These are phyloP conservation scores for Leucocoprinus birnbaumii DNA, from an alignment of 768 basidiomycete genomes.

Conservation along the genomic window DNA sequence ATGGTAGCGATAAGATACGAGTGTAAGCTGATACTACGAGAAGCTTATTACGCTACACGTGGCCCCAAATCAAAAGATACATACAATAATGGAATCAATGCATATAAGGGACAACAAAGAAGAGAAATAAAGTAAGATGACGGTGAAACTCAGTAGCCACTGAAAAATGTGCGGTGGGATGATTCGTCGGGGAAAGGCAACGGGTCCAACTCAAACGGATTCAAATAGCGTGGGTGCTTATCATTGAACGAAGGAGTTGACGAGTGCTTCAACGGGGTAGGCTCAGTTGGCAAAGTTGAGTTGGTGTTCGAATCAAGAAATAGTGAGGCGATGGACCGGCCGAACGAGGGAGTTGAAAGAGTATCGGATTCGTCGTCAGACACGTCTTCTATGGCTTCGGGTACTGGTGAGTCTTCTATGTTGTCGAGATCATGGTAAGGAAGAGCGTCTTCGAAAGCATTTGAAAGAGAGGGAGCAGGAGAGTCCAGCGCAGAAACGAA, in stretches of 20 bases:
- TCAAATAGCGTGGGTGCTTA: slow-evolving; percentile 57
- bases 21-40: slow-evolving; percentile 1
- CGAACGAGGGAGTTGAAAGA: slow-evolving; percentile 57
- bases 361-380: slow-evolving; percentile 85
- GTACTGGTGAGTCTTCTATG: slow-evolving; percentile 66
- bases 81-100: slow-evolving; percentile 17
- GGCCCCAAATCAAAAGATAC: slow-evolving; percentile 12
- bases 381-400: slow-evolving; percentile 80
- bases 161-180: slow-evolving; percentile 35
- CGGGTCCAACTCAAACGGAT: slow-evolving; percentile 66
- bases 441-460: slow-evolving; percentile 51
- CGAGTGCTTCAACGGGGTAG: slow-evolving; percentile 44
- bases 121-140: slow-evolving; percentile 26
- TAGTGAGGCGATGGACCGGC: slow-evolving; percentile 55
- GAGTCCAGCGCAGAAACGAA: slow-evolving; percentile 45
- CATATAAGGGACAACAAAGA: slow-evolving; percentile 17
- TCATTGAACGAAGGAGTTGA: slow-evolving; percentile 61
- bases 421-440: slow-evolving; percentile 65
- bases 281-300: slow-evolving; percentile 44
- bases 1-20: slow-evolving; percentile 11
- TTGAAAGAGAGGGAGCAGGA: slow-evolving; percentile 42
- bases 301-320: slow-evolving; percentile 49
- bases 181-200: slow-evolving; percentile 60
- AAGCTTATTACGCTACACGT: slow-evolving; percentile 12
- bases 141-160: slow-evolving; percentile 47